Evolutionary conservation across 768 basidiomycete genomes (phyloP).

Genomic region (Agrocybe chaxingu): DNA sequence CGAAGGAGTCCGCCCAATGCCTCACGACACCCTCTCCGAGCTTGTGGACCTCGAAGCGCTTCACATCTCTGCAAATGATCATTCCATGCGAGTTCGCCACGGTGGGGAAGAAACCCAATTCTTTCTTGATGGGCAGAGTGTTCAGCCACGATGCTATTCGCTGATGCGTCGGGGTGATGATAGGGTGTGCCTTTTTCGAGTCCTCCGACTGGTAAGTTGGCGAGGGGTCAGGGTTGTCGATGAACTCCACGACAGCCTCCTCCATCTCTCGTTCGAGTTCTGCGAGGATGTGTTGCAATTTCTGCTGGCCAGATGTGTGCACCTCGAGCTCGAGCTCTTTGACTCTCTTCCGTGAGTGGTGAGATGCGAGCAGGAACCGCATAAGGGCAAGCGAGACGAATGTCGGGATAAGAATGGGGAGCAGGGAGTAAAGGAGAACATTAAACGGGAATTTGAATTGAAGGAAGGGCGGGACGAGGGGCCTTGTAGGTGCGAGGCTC

Average conservation of each 20-base stretch:
- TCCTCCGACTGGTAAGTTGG: slow-evolving; percentile 15
- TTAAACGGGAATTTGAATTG: slow-evolving; percentile 68
- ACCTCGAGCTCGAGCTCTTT: slow-evolving; percentile 57
- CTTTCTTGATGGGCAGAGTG: slow-evolving; percentile 68
- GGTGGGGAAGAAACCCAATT: slow-evolving; percentile 58
- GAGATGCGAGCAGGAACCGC: slow-evolving; percentile 56
- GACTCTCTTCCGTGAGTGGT: slow-evolving; percentile 63
- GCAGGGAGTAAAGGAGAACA: slow-evolving; percentile 50
- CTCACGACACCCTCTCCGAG: slow-evolving; percentile 63
- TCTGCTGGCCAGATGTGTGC: slow-evolving; percentile 34
- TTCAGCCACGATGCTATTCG: slow-evolving; percentile 61
- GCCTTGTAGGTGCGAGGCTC: slow-evolving; percentile 32
- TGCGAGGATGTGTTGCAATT: slow-evolving; percentile 54
- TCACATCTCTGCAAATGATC: slow-evolving; percentile 67
- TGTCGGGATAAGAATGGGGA: slow-evolving; percentile 67
- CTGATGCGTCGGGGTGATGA: slow-evolving; percentile 55
- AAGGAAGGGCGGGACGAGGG: slow-evolving; percentile 56
- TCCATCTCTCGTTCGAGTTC: slow-evolving; percentile 62
- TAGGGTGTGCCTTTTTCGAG: slow-evolving; percentile 31
- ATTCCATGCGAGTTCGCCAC: slow-evolving; percentile 67
- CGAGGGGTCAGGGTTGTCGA: slow-evolving; percentile 40
- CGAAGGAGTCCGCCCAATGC: slow-evolving; percentile 69
- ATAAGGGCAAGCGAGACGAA: slow-evolving; percentile 51
- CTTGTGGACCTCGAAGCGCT: slow-evolving; percentile 54
- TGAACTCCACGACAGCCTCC: slow-evolving; percentile 55